Evolutionary conservation across 306 rosid genomes (phyloP).

Genomic region (Vigna unguiculata): DNA sequence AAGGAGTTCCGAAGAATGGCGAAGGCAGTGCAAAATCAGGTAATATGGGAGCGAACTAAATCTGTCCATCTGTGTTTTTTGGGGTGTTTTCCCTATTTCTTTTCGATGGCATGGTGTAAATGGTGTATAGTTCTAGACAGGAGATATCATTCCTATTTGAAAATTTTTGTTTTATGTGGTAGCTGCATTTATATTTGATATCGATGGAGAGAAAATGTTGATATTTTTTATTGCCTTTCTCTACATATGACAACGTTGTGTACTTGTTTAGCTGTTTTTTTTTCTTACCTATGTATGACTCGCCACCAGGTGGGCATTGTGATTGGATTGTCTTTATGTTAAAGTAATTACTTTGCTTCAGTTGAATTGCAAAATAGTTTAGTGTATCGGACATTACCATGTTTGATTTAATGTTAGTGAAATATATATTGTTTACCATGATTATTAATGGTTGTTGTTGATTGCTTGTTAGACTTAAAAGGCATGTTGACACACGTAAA

Average conservation of each 20-base stretch:
- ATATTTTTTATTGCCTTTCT: too few relatives aligned
- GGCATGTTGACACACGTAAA: background rate
- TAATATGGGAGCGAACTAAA: background rate
- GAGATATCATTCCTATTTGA: background rate
- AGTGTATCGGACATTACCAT: background rate
- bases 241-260: too few relatives aligned
- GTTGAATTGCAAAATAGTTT: background rate
- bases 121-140: background rate
- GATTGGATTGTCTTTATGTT: too few relatives aligned
- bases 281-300: too few relatives aligned
- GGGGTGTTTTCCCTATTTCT: background rate
- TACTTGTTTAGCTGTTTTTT: too few relatives aligned
- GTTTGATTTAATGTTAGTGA: background rate
- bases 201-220: too few relatives aligned
- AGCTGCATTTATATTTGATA: background rate
- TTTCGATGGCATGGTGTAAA: background rate
- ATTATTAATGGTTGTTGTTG: background rate
- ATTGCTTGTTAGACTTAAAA: background rate
- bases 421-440: background rate
- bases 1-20: constrained; percentile 89
- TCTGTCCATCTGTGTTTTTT: background rate
- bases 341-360: background rate
- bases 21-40: constrained; percentile 82
- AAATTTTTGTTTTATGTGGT: background rate
- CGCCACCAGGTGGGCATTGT: too few relatives aligned